Percentiles rank a stretch among this genome's conserved stretches.
Evolutionary conservation across 2,329 filamentous ascomycete species (phyloP).

Genomic region (Botrytis aclada): DNA sequence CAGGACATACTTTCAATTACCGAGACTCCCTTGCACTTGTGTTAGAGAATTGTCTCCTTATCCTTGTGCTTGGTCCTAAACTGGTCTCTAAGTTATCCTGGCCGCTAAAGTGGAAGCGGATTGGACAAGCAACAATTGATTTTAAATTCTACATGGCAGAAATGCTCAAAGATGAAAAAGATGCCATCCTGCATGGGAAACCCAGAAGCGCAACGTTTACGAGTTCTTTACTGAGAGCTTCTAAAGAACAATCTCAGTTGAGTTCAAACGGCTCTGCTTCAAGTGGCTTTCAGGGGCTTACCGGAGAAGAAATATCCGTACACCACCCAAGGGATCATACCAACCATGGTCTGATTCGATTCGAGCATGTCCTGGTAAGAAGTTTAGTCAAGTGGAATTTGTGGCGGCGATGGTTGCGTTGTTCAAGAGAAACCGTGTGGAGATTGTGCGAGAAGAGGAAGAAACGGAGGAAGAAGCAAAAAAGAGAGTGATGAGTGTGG

Average conservation of each 20-base stretch:
- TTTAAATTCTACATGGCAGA: conserved; percentile 1
- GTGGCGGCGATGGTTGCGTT: conserved; percentile 24
- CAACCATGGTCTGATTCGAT: conserved; percentile 25
- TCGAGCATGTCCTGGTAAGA: conserved; percentile 28
- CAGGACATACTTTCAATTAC: neutral
- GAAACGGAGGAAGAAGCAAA: neutral
- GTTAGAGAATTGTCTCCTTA: conserved; percentile 2
- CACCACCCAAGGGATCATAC: conserved; percentile 19
- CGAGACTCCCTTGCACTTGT: neutral
- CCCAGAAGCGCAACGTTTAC: neutral
- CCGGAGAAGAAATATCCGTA: conserved; percentile 35
- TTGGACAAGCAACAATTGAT: neutral
- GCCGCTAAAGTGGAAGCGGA: neutral
- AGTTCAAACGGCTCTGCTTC: neutral
- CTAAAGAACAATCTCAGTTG: neutral
- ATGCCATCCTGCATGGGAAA: neutral
- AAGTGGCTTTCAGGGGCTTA: conserved; percentile 29
- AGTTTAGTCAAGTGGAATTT: conserved; percentile 30
- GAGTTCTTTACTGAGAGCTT: conserved; percentile 10
- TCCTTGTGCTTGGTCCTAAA: neutral
- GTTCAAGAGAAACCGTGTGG: conserved; percentile 17
- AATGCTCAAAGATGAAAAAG: conserved; percentile 6
- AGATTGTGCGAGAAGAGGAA: neutral
- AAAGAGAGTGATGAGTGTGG: conserved; percentile 20
- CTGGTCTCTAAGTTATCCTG: neutral